These are phyloP conservation scores for Cordyceps militaris DNA, from an alignment of 2,329 filamentous ascomycete genomes.

Conservation along the genomic window DNA sequence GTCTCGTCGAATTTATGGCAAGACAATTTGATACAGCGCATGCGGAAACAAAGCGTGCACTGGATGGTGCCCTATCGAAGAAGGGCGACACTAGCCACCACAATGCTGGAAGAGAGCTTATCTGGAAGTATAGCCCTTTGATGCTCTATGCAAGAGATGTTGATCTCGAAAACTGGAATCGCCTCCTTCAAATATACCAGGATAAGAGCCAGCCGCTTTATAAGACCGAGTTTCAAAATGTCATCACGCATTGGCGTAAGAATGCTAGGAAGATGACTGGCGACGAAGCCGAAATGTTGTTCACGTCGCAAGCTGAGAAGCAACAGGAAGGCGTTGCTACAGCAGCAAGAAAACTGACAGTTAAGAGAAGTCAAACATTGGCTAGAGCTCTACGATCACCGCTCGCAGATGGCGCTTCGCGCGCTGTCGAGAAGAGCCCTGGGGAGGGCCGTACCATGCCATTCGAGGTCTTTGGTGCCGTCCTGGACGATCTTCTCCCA, in stretches of 20 bases:
- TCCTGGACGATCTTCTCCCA: constrained; percentile 74
- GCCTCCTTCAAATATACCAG: constrained; percentile 73
- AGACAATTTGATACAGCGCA: constrained; percentile 72
- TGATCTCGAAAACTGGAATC: constrained; percentile 74
- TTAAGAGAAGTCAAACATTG: constrained; percentile 86
- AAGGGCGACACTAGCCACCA: constrained; percentile 68
- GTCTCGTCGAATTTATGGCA: constrained; percentile 75
- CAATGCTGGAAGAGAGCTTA: constrained; percentile 59
- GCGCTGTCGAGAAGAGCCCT: constrained; percentile 48
- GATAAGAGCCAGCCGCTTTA: constrained; percentile 70
- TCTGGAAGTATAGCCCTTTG: constrained; percentile 85
- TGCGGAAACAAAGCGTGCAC: constrained; percentile 58
- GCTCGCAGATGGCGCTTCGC: constrained; percentile 51
- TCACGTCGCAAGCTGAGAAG: constrained; percentile 76
- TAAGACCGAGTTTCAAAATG: constrained; percentile 72
- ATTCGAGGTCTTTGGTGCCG: constrained; percentile 73
- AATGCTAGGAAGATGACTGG: constrained; percentile 66
- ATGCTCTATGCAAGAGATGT: constrained; percentile 85
- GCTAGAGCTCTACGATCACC: constrained; percentile 66
- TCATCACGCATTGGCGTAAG: constrained; percentile 71
- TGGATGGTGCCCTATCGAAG: constrained; percentile 53
- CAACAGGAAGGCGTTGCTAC: constrained; percentile 71
- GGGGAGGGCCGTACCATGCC: constrained; percentile 62
- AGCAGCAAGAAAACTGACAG: constrained; percentile 81
- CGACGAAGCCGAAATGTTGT: constrained; percentile 79